A percentile compares a stretch with the other conserved stretches of the same genome.
Evolutionary conservation across 306 rosid species (phyloP).

Genomic region (Cajanus cajan): DNA sequence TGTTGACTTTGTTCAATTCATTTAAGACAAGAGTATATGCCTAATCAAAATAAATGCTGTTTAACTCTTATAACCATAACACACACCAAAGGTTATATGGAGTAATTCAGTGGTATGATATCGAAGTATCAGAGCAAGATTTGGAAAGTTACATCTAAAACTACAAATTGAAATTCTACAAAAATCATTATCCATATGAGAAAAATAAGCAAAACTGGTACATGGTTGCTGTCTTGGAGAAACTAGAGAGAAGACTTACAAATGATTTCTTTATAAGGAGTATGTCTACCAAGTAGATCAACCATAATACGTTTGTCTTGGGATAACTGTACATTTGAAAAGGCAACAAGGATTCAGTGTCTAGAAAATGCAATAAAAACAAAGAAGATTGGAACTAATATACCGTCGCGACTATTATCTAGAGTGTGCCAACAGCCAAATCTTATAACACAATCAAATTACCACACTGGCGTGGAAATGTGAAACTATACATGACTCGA

Average conservation of each 20-base stretch:
- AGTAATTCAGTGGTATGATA: neutral
- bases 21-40: neutral
- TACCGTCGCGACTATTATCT: neutral
- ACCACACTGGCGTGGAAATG: neutral
- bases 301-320: conserved; percentile 85
- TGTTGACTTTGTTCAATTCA: neutral
- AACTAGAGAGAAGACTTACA: conserved; percentile 53
- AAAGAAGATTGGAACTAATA: neutral
- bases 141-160: neutral
- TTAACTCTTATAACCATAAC: neutral
- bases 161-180: conserved; percentile 5
- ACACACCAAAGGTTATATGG: neutral
- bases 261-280: conserved; percentile 82
- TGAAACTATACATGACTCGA: neutral
- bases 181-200: neutral
- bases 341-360: conserved; percentile 26
- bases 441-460: neutral
- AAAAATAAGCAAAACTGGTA: neutral
- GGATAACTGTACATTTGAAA: conserved; percentile 68
- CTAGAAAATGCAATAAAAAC: neutral
- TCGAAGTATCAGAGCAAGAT: conserved; percentile 1
- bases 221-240: conserved; percentile 1
- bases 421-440: neutral
- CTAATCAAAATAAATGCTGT: neutral
- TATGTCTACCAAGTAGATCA: conserved; percentile 81